Evolutionary conservation across 1,284 basidiomycete genomes (phyloP).

Genomic region (Cerrena zonata): DNA sequence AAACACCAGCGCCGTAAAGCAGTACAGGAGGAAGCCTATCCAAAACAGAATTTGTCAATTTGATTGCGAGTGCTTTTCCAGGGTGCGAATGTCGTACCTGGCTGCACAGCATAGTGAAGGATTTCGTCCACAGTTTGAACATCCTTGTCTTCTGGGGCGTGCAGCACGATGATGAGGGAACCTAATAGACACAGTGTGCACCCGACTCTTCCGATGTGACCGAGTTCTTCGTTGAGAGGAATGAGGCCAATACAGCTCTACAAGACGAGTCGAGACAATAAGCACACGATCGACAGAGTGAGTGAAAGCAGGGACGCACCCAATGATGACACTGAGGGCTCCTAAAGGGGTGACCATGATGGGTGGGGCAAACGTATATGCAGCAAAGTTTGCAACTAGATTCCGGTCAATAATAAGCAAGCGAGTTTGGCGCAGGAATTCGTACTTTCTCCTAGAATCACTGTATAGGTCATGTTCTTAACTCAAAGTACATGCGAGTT

Average conservation of each 20-base stretch:
- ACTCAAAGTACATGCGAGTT: neutral
- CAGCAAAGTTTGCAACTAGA: slow-evolving; percentile 95
- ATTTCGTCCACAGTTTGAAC: slow-evolving; percentile 94
- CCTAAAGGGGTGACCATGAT: slow-evolving; percentile 95
- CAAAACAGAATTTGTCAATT: neutral
- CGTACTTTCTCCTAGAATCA: slow-evolving; percentile 85
- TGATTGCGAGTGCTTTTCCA: neutral
- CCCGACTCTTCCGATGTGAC: slow-evolving; percentile 87
- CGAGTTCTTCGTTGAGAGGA: slow-evolving; percentile 91
- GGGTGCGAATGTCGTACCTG: slow-evolving; percentile 63
- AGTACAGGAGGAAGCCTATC: slow-evolving; percentile 86
- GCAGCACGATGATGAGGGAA: slow-evolving; percentile 91
- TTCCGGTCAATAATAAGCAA: neutral
- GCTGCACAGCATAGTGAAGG: slow-evolving; percentile 81
- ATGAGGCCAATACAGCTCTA: slow-evolving; percentile 88
- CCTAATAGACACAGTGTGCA: slow-evolving; percentile 90
- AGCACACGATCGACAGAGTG: neutral
- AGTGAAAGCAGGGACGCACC: slow-evolving; percentile 45
- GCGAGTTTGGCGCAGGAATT: neutral
- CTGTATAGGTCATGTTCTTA: slow-evolving; percentile 34
- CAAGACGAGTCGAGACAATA: slow-evolving; percentile 13
- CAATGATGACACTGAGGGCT: slow-evolving; percentile 94
- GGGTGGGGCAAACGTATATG: slow-evolving; percentile 96
- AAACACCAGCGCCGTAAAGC: slow-evolving; percentile 79
- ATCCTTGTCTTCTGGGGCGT: slow-evolving; percentile 93